Evolutionary conservation across 1,139 yeast species (phyloP).

Genomic region (Magnusiomyces ingens): DNA sequence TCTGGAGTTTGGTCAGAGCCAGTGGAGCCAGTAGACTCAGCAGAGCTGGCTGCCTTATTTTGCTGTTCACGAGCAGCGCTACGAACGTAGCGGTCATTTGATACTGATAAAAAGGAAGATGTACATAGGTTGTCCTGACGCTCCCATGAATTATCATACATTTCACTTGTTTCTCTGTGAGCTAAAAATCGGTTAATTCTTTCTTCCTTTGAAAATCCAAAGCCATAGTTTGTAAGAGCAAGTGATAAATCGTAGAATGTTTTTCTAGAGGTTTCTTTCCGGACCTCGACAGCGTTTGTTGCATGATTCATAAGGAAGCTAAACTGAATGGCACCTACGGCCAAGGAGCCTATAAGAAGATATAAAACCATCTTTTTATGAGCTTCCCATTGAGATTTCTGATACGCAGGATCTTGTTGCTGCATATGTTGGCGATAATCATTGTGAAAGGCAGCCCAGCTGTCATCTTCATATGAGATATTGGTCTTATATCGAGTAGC

Average conservation of each 20-base stretch:
- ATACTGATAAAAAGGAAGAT: too few relatives aligned
- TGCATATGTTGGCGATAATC: slow-evolving; percentile 16
- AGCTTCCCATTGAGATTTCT: slow-evolving; percentile 26
- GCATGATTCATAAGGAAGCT: slow-evolving; percentile 12
- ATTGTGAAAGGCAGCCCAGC: slow-evolving; percentile 22
- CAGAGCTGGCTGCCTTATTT: too few relatives aligned
- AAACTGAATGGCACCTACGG: slow-evolving; percentile 28
- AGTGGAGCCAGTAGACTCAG: too few relatives aligned
- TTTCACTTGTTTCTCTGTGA: slow-evolving; percentile 10
- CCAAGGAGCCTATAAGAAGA: slow-evolving; percentile 21
- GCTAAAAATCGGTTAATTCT: slow-evolving; percentile 12
- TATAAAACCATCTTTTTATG: slow-evolving; percentile 25
- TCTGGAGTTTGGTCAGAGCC: too few relatives aligned
- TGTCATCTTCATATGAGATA: slow-evolving; percentile 19
- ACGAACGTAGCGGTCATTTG: too few relatives aligned
- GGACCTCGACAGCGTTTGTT: slow-evolving; percentile 10
- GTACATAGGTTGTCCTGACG: too few relatives aligned
- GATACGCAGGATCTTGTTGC: slow-evolving; percentile 26
- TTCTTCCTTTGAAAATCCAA: slow-evolving; percentile 10
- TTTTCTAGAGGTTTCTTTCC: slow-evolving; percentile 7
- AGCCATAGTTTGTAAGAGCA: slow-evolving; percentile 14
- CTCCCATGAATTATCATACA: slow-evolving; percentile 13
- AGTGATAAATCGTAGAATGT: slow-evolving; percentile 8
- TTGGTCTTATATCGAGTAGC: slow-evolving; percentile 9
- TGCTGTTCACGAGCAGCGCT: too few relatives aligned